Evolutionary conservation across 2,329 filamentous ascomycete genomes (phyloP).

Genomic region (Rhinocladiella mackenziei): DNA sequence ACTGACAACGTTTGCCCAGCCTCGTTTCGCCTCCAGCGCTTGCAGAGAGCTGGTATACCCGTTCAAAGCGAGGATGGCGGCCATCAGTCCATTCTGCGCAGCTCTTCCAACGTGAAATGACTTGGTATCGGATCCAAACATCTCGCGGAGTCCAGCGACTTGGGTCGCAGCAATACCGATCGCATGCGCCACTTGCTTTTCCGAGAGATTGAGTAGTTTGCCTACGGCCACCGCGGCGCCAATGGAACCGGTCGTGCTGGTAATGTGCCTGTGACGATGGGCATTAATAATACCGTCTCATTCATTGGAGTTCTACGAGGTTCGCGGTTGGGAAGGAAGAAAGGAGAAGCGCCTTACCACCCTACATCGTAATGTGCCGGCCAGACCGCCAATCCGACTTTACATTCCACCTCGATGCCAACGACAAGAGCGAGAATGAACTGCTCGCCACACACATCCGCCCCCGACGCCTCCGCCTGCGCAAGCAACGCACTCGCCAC

Average conservation of each 20-base stretch:
- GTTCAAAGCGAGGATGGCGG: constrained; percentile 45
- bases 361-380: constrained; percentile 54
- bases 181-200: constrained; percentile 45
- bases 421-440: constrained; percentile 51
- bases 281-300: no score
- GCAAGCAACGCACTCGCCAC: constrained; percentile 51
- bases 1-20: constrained; percentile 53
- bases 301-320: not conserved
- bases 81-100: constrained; percentile 50
- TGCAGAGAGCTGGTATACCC: constrained; percentile 49
- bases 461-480: constrained; percentile 41
- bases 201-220: constrained; percentile 44
- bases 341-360: constrained; percentile 36
- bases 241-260: constrained; percentile 50
- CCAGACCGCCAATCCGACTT: constrained; percentile 51
- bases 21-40: constrained; percentile 51
- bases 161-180: constrained; percentile 53
- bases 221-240: constrained; percentile 52
- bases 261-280: constrained; percentile 43
- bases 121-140: constrained; percentile 56
- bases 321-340: not conserved
- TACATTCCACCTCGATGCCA: constrained; percentile 53
- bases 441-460: constrained; percentile 41
- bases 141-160: constrained; percentile 51
- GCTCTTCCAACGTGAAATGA: constrained; percentile 53